Conservation (phyloP, 441 rosid genomes). For the Populus hybrid region DNA sequence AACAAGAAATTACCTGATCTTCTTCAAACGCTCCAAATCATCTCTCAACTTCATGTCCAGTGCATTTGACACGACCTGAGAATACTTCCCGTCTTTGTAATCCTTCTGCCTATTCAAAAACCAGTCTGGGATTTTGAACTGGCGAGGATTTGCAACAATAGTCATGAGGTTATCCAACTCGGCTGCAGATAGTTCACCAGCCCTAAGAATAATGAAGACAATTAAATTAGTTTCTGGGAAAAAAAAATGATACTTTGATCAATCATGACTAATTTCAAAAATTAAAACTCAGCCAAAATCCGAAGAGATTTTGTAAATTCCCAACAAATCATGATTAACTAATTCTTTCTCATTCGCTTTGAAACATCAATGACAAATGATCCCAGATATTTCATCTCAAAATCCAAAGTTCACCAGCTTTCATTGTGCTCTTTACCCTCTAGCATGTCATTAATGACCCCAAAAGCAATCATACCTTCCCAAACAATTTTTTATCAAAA, state of each 20-base stretch:
- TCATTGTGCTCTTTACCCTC: too few relatives aligned
- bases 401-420: neutral
- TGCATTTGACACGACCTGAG: constrained; percentile 85
- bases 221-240: neutral
- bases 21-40: constrained; percentile 83
- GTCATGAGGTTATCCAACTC: constrained; percentile 84
- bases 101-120: constrained; percentile 91
- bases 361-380: neutral
- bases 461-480: too few relatives aligned
- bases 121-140: constrained; percentile 92
- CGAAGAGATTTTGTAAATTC: too few relatives aligned
- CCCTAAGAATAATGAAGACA: constrained; percentile 31
- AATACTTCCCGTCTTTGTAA: constrained; percentile 80
- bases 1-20: constrained; percentile 46
- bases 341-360: neutral
- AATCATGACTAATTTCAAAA: neutral
- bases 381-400: neutral
- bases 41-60: constrained; percentile 91
- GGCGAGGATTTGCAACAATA: constrained; percentile 81
- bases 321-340: neutral
- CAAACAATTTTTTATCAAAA: too few relatives aligned
- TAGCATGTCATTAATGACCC: too few relatives aligned
- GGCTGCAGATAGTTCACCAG: constrained; percentile 75
- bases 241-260: neutral
- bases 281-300: too few relatives aligned